Evolutionary conservation across 176 grass and related monocot genomes (phyloP), one percentile per base, ranked within the genome.

Genomic region (Luzula sylvatica): DNA sequence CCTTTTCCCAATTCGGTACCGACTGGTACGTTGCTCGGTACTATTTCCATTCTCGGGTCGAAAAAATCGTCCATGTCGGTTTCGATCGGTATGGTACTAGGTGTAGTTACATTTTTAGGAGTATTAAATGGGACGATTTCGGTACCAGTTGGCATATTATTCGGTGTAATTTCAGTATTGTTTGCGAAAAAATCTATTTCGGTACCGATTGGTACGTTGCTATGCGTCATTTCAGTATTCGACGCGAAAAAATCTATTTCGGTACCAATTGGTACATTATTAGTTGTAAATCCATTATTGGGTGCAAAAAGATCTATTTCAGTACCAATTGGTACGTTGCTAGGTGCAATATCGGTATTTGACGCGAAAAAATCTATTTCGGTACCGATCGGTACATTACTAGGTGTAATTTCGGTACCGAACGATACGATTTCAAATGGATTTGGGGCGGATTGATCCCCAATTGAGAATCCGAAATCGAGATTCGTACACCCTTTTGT

Each of bases 371-470:
- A 27, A 26, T 24, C 58, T 22, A 2, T 7, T 45, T 62, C 16
- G 18, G 41, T 27, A 11, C 21, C 58, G 26, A 20, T 22, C 39
- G 24, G 23, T 26, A 16, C 45, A 20, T 62, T 62, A 14, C 7
- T 46, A 46, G 58, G 45, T 14, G 41, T 26, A 19, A 62, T 20
- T 29, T 46, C 42, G 8, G 24, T 15, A 47, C 58, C 6, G 47
- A 49, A 64, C 20, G 15, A 8, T 46, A 13, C 24, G 42, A 64
- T 64, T 14, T 64, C 42, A 48, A 64, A 64, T 49, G 59, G 59
- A 49, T 64, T 64, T 49, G 43, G 8, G 26, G 42, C 7, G 2
- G 15, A 20, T 26, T 48, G 42, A 46, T 64, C 9, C 15, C 14
- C 29, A 21, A 19, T 49, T n/a, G 59, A 38, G 40, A 61, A 61